phyloP scores from a whole-genome alignment of 2,329 filamentous ascomycete genomes.

The Beauveria varroae region DNA sequence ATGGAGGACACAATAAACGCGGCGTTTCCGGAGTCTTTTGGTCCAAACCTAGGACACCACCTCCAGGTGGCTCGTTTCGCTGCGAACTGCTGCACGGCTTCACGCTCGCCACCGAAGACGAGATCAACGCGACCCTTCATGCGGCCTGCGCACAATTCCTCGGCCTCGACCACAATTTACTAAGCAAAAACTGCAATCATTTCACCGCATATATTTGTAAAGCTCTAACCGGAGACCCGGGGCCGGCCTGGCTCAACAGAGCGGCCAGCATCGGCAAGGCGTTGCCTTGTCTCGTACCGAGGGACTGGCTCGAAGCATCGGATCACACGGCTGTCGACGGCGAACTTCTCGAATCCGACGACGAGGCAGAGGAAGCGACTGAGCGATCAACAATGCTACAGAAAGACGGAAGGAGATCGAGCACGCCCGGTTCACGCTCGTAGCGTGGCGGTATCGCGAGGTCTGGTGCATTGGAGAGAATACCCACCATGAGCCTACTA shows the following conservation, averaged over 20 bases:
- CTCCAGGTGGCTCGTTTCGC: conserved; percentile 70
- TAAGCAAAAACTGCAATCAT: conserved; percentile 83
- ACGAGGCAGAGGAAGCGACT: conserved; percentile 36
- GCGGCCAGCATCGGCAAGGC: conserved; percentile 78
- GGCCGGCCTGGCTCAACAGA: conserved; percentile 71
- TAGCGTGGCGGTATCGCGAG: neutral
- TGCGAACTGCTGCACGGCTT: conserved; percentile 73
- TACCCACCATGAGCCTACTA: neutral
- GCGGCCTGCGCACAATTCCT: conserved; percentile 64
- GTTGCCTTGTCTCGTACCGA: conserved; percentile 73
- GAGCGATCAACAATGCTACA: conserved; percentile 42
- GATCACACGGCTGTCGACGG: conserved; percentile 68
- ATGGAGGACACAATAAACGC: conserved; percentile 68
- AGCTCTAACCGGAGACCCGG: conserved; percentile 61
- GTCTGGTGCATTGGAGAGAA: neutral
- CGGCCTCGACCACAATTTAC: conserved; percentile 70
- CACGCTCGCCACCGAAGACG: conserved; percentile 58
- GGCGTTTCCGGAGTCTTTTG: conserved; percentile 74
- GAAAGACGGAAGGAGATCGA: conserved; percentile 17
- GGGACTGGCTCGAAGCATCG: conserved; percentile 73
- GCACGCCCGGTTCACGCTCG: neutral
- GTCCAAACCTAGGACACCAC: conserved; percentile 64
- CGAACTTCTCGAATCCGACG: conserved; percentile 53
- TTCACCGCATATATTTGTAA: conserved; percentile 73
- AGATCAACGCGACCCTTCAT: conserved; percentile 65